Base-by-base conservation (phyloP, 75 land plant genomes). In the Chamaecyparis obtusa region DNA sequence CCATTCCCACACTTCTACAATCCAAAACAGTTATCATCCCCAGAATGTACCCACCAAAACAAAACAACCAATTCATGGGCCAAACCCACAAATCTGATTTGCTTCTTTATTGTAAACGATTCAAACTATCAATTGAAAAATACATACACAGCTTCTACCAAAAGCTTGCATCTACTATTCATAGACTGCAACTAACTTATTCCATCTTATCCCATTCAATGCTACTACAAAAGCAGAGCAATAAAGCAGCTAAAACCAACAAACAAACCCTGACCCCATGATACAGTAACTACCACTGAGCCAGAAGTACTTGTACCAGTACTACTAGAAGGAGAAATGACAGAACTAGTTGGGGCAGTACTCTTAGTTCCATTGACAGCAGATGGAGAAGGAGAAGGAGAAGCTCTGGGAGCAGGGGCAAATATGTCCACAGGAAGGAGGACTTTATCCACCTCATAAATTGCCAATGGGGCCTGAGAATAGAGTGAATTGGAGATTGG, bases 371-470 rank as follows among this genome's bases (percentile, higher is more conserved):
- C 1, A 1, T 39, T 39, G 41, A 39, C 41, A 39, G 2, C 41
- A 39, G 2, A 1, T 39, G 2, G 41, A 39, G 41, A 39, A 39
- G 41, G 2, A 39, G 41, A 39, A 39, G 41, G 2, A n/a, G n/a
- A n/a, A 56, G 89, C 46, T 16, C 35, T 24, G 56, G 36, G 83
- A 71, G 49, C 67, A 24, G n/a, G 43, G 15, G 86, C 89, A 44
- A 87, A 90, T 30, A 93, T 51, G 6, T 86, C 92, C 33, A 2
- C 3, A 5, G 94, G 93, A 74, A 89, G 44, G 87, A 93, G 84
- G 19, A 93, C 93, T 85, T 86, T 64, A 49, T 92, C 90, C 44
- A 93, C 87, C 85, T 88, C 77, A 74, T 93, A 93, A 51, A 93
- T 84, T 1, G 94, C 94, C 75, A 93, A 46, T 8, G 91, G 94